phyloP scores from a whole-genome alignment of 2,329 filamentous ascomycete species.

The Apiospora sp. region DNA sequence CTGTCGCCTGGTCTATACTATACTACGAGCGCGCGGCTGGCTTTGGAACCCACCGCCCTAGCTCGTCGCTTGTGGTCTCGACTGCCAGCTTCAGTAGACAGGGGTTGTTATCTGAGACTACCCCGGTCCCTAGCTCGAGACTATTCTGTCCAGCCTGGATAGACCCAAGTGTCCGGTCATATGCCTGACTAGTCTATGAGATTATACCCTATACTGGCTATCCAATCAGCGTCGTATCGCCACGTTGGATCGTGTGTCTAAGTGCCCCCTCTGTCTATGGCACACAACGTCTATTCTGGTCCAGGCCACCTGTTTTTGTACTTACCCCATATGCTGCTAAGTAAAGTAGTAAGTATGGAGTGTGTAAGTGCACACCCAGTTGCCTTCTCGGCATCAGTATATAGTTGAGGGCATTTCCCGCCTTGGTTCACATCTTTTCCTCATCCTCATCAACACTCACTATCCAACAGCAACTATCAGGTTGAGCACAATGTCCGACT shows the following conservation, averaged over 20 bases:
- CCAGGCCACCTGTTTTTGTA: background rate
- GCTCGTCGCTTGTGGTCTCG: background rate
- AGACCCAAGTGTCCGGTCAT: slow-evolving; percentile 13
- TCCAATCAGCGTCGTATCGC: slow-evolving; percentile 2
- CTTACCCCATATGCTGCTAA: slow-evolving; percentile 7
- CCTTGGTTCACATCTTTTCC: background rate
- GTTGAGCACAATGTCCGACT: slow-evolving; percentile 37
- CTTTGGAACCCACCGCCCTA: background rate
- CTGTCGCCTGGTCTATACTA: background rate
- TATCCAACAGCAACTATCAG: background rate
- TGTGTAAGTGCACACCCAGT: background rate
- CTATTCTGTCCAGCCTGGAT: slow-evolving; percentile 3
- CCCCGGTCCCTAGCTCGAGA: slow-evolving; percentile 1
- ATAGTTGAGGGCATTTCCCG: slow-evolving; percentile 7
- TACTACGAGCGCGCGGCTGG: background rate
- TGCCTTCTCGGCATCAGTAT: slow-evolving; percentile 18
- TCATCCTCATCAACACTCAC: slow-evolving; percentile 13
- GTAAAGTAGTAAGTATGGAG: background rate
- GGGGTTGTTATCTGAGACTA: slow-evolving; percentile 16
- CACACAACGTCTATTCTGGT: slow-evolving; percentile 6
- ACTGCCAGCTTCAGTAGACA: slow-evolving; percentile 5
- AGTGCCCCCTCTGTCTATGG: background rate
- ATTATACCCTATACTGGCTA: background rate
- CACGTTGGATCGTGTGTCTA: background rate
- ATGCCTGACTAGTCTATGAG: slow-evolving; percentile 14